These are phyloP conservation scores for Salix suchowensis DNA, from an alignment of 345 rosid species.

Conservation along the genomic window DNA sequence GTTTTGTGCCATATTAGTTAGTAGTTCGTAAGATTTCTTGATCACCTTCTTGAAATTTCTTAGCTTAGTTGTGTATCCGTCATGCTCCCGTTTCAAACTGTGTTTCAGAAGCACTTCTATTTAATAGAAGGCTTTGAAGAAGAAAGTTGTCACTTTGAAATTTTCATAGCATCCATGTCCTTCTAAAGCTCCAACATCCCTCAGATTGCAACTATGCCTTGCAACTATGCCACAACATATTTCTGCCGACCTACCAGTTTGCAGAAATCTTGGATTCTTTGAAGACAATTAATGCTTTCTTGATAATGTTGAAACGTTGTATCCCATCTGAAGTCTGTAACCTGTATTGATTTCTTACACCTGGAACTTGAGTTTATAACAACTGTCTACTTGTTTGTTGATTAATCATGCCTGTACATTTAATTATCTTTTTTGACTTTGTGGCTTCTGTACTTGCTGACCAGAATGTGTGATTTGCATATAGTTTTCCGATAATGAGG, in stretches of 20 bases:
- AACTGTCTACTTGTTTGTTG: not conserved
- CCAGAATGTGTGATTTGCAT: constrained; percentile 19
- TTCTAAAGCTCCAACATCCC: too few relatives aligned
- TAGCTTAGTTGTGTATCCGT: too few relatives aligned
- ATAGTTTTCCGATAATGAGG: constrained; percentile 49
- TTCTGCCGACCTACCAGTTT: not conserved
- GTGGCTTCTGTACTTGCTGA: constrained; percentile 16
- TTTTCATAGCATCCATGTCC: too few relatives aligned
- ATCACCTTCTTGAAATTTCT: too few relatives aligned
- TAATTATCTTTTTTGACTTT: not conserved
- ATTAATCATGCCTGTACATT: not conserved
- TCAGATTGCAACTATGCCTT: too few relatives aligned
- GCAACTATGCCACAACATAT: not conserved
- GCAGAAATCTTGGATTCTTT: not conserved
- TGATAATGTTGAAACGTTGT: not conserved
- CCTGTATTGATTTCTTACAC: not conserved
- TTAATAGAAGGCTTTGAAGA: too few relatives aligned
- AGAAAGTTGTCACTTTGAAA: too few relatives aligned
- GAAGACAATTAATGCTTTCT: not conserved
- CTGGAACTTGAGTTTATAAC: not conserved
- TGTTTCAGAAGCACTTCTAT: too few relatives aligned
- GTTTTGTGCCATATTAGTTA: not conserved
- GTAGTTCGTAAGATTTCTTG: too few relatives aligned
- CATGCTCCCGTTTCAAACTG: too few relatives aligned
- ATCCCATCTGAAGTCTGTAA: not conserved